These are phyloP conservation scores for Yarrowia divulgata DNA, from an alignment of 805 yeast genomes.

Conservation along the genomic window DNA sequence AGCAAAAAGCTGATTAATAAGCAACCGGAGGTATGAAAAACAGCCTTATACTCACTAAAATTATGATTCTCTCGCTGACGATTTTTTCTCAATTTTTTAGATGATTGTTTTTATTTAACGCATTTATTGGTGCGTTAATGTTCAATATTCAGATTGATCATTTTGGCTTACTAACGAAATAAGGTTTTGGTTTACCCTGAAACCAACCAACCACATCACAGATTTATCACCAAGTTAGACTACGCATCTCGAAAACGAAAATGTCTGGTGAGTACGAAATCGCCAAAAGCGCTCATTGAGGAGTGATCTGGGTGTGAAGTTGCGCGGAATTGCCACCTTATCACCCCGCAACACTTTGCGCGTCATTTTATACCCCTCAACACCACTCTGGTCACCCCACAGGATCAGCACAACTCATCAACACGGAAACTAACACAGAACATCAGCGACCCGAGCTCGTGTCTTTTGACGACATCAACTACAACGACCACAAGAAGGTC, in stretches of 20 bases:
- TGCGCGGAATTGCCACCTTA: neutral
- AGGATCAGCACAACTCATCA: neutral
- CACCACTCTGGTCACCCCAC: too few relatives aligned
- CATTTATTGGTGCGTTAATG: too few relatives aligned
- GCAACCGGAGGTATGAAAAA: too few relatives aligned
- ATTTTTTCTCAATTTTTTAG: too few relatives aligned
- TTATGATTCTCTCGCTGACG: too few relatives aligned
- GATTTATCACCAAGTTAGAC: slow-evolving; percentile 38
- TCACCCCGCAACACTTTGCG: neutral
- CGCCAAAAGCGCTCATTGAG: neutral
- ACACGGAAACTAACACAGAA: slow-evolving; percentile 38
- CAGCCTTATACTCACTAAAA: too few relatives aligned
- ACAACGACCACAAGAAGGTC: slow-evolving; percentile 67
- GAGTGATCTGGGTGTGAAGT: neutral
- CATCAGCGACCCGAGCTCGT: slow-evolving; percentile 66
- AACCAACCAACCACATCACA: slow-evolving; percentile 39
- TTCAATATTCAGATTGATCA: neutral
- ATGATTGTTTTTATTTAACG: too few relatives aligned
- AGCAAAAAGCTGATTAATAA: too few relatives aligned
- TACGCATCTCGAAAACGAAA: slow-evolving; percentile 33
- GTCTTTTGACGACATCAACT: slow-evolving; percentile 84
- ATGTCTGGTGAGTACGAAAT: slow-evolving; percentile 37
- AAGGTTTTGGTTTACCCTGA: slow-evolving; percentile 1
- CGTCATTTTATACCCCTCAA: neutral
- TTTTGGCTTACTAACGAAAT: neutral